Base-by-base conservation (phyloP, 108 stramenopile genomes). In the Discostella stelligeroides region DNA sequence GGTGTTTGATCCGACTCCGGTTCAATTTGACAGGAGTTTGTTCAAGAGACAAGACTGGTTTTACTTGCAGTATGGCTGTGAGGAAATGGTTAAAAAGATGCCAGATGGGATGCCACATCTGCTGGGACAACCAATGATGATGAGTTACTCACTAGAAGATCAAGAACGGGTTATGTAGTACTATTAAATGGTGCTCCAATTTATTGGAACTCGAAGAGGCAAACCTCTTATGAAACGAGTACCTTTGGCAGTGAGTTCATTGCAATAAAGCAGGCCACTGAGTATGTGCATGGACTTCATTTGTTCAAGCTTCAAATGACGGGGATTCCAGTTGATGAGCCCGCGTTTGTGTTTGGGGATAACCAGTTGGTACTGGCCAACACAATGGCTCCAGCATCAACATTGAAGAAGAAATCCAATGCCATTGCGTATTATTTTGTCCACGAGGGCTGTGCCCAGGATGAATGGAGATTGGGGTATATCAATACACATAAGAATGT, bases 381-480 rank as follows among this genome's bases (percentile, higher is more conserved):
- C 38, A 74, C 84, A 17, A 48, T 70, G 7, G 30, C 41, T 4
- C 84, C 84, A 15, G 81, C 82, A 17, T 78, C 81, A 17, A 75
- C 68, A 21, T 45, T 84, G 60, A 84, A 82, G 53, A 87, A 87
- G 82, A 85, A 87, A 59, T 40, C 47, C 11, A 69, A 79, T 11
- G 42, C 68, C n/a, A 51, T 87, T 7, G 59, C 67, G 10, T 87
- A 87, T 57, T 84, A 87, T 46, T 57, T 60, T 15, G 71, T 76
- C n/a, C n/a, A n/a, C n/a, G n/a, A n/a, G n/a, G n/a, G n/a, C n/a
- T n/a, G n/a, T n/a, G n/a, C n/a, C n/a, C n/a, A n/a, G n/a, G n/a
- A n/a, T n/a, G n/a, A n/a, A n/a, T n/a, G n/a, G n/a, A n/a, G n/a
- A n/a, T n/a, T n/a, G n/a, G n/a, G n/a, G n/a, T n/a, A n/a, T n/a